Evolutionary conservation across 495 filamentous ascomycete species (phyloP), one percentile per base, ranked within the genome.

Genomic region (Hypoxylon perforatum): DNA sequence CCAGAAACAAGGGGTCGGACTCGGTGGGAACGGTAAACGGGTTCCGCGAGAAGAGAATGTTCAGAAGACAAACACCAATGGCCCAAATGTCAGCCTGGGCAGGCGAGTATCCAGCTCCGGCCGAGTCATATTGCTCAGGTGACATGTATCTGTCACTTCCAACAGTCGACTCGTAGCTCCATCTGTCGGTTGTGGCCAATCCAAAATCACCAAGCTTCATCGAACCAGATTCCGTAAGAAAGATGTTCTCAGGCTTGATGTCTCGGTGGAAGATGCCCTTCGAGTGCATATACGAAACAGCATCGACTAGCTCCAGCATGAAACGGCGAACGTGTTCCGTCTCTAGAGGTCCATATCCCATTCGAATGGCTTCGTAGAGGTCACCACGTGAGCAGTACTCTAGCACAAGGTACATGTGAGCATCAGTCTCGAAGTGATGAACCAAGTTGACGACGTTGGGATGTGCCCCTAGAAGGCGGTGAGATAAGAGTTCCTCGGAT

Each of bases 241-340:
- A 98, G 78, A 99, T 96, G 80, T 99, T 99, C 84, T 99, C 95
- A 7, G 95, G 95, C 82, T 99, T 99, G 86, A 99, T 97, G 77
- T 99, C 95, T 59, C 95, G 93, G 76, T 99, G 95, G 77, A 94
- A 97, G 69, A 98, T 84, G 61, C 92, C 93, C 73, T 93, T 93
- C 64, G 84, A 80, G 73, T 99, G 95, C 83, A 97, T 92, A 77
- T 91, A 92, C 48, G 92, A 89, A 53, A 99, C 90, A 41, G 96
- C 93, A 73, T 90, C 89, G 51, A 99, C 83, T 18, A 99, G 87
- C 78, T 99, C 88, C 46, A 97, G 81, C 96, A 99, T 98, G 84
- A 97, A 96, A 36, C 91, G 91, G 48, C 94, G 91, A 54, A 99
- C 95, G 77, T 98, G 93, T 70, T 97, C 92, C 30, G 95, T 99